These are phyloP conservation scores for Ploettnerulaceae sp. DNA, from an alignment of 2,329 filamentous ascomycete species.

Conservation along the genomic window DNA sequence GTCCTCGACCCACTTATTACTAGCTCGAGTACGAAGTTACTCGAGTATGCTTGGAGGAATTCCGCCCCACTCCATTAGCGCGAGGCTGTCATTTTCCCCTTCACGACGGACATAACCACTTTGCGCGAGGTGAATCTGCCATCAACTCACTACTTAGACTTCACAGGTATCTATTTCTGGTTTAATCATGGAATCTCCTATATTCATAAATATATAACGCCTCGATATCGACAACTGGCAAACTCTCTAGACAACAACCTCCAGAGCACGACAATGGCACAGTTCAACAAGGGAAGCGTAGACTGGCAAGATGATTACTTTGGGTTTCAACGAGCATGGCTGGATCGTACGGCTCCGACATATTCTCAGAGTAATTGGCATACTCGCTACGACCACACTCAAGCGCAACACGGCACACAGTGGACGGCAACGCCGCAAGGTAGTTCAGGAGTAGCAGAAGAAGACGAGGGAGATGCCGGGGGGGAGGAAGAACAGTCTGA, in stretches of 20 bases:
- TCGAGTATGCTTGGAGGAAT: too few relatives aligned
- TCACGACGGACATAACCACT: neutral
- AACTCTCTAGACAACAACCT: neutral
- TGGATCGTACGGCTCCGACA: neutral
- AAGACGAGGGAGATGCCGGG: neutral
- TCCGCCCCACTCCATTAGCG: neutral
- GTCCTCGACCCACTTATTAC: too few relatives aligned
- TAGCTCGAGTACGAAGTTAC: too few relatives aligned
- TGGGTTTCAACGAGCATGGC: neutral
- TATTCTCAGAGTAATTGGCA: neutral
- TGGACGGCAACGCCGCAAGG: neutral
- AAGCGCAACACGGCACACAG: neutral
- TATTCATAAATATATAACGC: too few relatives aligned
- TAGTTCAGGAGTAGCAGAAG: neutral
- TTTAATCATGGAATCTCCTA: too few relatives aligned
- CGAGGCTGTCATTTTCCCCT: slow-evolving; percentile 4
- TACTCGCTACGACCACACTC: neutral
- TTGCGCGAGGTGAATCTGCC: neutral
- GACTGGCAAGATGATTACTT: slow-evolving; percentile 6
- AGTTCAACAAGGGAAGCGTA: neutral
- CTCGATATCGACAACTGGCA: too few relatives aligned
- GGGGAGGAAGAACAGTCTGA: neutral
- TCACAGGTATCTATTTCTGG: neutral
- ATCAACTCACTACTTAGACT: neutral
- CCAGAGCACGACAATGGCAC: neutral